A percentile compares a stretch with the other conserved stretches of the same genome.
Conservation (phyloP, 768 basidiomycete genomes). For the Plicaturopsis crispa region DNA sequence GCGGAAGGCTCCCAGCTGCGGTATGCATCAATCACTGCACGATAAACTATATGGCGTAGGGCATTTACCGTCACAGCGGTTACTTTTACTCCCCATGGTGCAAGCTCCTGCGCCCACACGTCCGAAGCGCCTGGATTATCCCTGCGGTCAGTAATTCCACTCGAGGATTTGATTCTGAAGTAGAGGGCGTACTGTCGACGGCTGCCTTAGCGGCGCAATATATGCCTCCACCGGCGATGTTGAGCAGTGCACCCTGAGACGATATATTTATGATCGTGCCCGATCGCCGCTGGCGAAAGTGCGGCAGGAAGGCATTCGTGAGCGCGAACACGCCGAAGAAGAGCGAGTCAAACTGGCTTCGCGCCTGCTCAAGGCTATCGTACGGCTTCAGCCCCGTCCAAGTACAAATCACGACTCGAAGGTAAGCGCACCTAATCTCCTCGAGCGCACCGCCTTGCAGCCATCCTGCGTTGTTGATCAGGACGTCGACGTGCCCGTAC, state of each 20-base stretch:
- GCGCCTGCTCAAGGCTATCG: conserved; percentile 8
- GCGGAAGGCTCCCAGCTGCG: conserved; percentile 9
- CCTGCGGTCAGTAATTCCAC: no score
- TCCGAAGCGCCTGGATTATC: no score
- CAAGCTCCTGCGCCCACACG: no score
- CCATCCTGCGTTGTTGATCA: conserved; percentile 19
- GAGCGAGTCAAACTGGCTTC: conserved; percentile 17
- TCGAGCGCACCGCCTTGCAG: conserved; percentile 11
- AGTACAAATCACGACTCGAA: no score
- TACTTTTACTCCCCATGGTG: no score
- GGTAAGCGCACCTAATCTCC: no score
- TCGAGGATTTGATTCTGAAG: no score
- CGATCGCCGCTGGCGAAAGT: conserved; percentile 11
- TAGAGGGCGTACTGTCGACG: conserved; percentile 8
- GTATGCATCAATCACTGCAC: conserved; percentile 1
- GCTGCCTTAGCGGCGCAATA: conserved; percentile 15
- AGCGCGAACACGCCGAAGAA: conserved; percentile 19
- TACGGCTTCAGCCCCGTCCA: no score
- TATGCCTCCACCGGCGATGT: conserved; percentile 7
- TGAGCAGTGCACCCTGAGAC: conserved; percentile 7
- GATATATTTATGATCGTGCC: conserved; percentile 14
- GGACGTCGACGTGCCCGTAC: conserved; percentile 16
- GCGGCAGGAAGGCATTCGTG: conserved; percentile 19
- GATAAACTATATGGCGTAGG: conserved; percentile 3
- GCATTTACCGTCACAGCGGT: background rate